Percentiles rank a stretch among this genome's conserved stretches.
phyloP scores from a whole-genome alignment of 2,329 filamentous ascomycete genomes.

The Colletotrichum gigasporum region DNA sequence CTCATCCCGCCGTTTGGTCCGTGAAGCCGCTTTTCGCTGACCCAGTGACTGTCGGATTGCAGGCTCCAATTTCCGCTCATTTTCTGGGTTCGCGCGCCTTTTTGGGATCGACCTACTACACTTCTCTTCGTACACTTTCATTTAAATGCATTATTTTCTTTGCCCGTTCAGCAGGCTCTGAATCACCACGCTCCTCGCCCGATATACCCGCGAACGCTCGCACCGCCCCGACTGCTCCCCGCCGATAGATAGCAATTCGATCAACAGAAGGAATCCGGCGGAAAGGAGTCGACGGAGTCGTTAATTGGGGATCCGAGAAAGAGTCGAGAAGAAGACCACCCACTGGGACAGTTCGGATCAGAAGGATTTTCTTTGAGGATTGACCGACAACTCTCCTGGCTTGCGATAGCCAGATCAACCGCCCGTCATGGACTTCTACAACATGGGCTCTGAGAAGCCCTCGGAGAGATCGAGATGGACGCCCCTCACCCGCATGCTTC shows the following conservation, averaged over 20 bases:
- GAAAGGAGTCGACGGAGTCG: background rate
- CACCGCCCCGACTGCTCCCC: background rate
- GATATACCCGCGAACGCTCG: conserved; percentile 19
- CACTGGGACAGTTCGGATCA: conserved; percentile 22
- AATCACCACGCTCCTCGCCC: conserved; percentile 42
- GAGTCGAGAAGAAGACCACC: conserved; percentile 31
- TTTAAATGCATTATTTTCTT: conserved; percentile 42
- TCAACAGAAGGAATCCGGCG: conserved; percentile 7
- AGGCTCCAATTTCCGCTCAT: conserved; percentile 45
- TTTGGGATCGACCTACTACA: background rate
- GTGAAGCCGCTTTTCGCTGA: conserved; percentile 28
- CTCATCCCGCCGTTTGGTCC: conserved; percentile 46
- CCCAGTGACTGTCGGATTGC: conserved; percentile 36
- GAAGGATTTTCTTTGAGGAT: conserved; percentile 15
- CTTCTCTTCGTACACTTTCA: conserved; percentile 39
- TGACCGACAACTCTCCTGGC: conserved; percentile 11
- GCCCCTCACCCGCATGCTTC: conserved; percentile 81
- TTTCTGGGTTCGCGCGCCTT: conserved; percentile 34
- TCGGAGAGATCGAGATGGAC: conserved; percentile 84
- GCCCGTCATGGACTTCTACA: conserved; percentile 45
- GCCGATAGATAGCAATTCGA: background rate
- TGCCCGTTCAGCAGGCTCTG: conserved; percentile 65
- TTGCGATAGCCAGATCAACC: conserved; percentile 18
- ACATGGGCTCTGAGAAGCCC: conserved; percentile 51
- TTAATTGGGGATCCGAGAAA: conserved; percentile 24